Percentiles rank a stretch among this genome's conserved stretches.
These are phyloP conservation scores for Sporothrix schenckii DNA, from an alignment of 2,329 filamentous ascomycete genomes.

Conservation along the genomic window DNA sequence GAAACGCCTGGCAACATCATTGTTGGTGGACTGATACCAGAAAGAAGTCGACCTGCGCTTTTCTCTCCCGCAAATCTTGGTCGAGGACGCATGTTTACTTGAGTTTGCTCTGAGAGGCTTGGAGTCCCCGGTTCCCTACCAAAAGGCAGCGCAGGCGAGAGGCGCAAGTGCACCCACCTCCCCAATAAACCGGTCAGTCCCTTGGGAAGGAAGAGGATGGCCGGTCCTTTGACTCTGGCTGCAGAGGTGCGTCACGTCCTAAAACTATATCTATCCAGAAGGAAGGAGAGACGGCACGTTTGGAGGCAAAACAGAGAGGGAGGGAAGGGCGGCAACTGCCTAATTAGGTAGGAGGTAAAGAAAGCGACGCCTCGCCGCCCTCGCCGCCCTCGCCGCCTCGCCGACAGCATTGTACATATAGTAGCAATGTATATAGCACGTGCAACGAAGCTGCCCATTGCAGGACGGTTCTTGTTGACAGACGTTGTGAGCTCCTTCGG, in stretches of 20 bases:
- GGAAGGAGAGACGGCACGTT: not conserved
- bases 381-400: not conserved
- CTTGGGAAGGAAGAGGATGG: not conserved
- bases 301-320: not conserved
- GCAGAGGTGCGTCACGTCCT: constrained; percentile 11
- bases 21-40: not conserved
- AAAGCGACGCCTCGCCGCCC: not conserved
- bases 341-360: constrained; percentile 27
- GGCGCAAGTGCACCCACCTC: no score
- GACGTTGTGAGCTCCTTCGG: not conserved
- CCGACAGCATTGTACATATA: no score
- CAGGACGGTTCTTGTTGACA: not conserved
- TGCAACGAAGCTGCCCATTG: not conserved
- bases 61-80: no score
- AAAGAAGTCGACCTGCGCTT: no score
- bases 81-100: no score
- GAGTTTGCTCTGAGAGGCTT: no score
- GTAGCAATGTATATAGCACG: not conserved
- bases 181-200: no score
- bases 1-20: not conserved
- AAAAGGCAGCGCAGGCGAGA: no score
- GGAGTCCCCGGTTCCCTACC: no score
- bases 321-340: constrained; percentile 19
- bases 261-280: not conserved
- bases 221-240: constrained; percentile 22